Conservation (phyloP, 2,329 filamentous ascomycete genomes). For the Colletotrichum gloeosporioides region DNA sequence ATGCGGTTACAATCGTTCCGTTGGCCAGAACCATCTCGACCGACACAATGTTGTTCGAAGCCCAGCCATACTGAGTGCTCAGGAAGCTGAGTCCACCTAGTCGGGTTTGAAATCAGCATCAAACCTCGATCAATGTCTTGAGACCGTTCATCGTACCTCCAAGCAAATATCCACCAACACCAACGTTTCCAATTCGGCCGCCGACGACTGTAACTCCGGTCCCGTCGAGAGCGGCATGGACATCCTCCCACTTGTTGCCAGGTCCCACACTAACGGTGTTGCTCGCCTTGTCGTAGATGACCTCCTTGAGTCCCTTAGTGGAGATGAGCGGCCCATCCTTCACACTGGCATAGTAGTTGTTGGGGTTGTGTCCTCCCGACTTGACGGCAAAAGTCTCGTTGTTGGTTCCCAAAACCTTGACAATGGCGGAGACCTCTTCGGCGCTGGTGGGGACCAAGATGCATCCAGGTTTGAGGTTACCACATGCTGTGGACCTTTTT, state of each 20-base stretch:
- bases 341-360: conserved; percentile 57
- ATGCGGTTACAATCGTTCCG: conserved; percentile 52
- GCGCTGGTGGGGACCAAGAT: conserved; percentile 52
- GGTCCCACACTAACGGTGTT: conserved; percentile 49
- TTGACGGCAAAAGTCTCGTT: conserved; percentile 59
- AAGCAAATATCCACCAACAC: conserved; percentile 54
- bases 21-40: conserved; percentile 59
- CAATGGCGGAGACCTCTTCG: conserved; percentile 57
- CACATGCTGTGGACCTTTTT: conserved; percentile 44
- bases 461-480: conserved; percentile 49
- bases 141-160: conserved; percentile 43
- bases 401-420: conserved; percentile 52
- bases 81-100: conserved; percentile 56
- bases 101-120: not conserved
- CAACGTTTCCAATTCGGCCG: conserved; percentile 50
- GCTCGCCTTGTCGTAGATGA: conserved; percentile 41
- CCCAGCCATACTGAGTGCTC: conserved; percentile 55
- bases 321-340: conserved; percentile 55
- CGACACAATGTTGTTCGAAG: conserved; percentile 51
- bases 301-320: conserved; percentile 45
- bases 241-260: conserved; percentile 48
- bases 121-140: not conserved
- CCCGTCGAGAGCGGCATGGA: conserved; percentile 44
- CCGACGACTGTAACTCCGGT: conserved; percentile 47
- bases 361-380: conserved; percentile 63